Conservation (phyloP, 805 yeast genomes). For the Candida tallmaniae region DNA sequence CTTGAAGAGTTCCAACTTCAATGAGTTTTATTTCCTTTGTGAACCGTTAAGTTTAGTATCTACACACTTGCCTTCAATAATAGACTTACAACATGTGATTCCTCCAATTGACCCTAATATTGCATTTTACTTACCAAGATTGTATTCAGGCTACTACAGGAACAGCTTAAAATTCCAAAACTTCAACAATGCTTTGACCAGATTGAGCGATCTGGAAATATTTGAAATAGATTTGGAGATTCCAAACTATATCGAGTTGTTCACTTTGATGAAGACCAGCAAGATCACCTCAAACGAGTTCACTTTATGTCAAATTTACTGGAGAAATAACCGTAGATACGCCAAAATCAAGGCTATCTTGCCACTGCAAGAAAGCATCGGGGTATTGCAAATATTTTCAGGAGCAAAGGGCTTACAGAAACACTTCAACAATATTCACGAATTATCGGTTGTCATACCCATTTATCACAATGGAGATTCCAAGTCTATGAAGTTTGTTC, state of each 20-base stretch:
- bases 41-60: slow-evolving; percentile 72
- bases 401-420: slow-evolving; percentile 60
- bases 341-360: slow-evolving; percentile 78
- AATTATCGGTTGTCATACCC: slow-evolving; percentile 70
- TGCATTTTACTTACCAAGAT: slow-evolving; percentile 77
- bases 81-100: slow-evolving; percentile 76
- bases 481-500: slow-evolving; percentile 63
- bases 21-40: slow-evolving; percentile 69
- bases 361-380: slow-evolving; percentile 65
- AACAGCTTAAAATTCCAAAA: slow-evolving; percentile 53
- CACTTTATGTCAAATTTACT: slow-evolving; percentile 74
- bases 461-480: slow-evolving; percentile 65
- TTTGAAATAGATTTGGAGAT: slow-evolving; percentile 73
- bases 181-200: slow-evolving; percentile 73
- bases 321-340: slow-evolving; percentile 57
- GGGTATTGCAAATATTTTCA: slow-evolving; percentile 71
- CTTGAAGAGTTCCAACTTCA: slow-evolving; percentile 22
- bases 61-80: slow-evolving; percentile 81
- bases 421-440: slow-evolving; percentile 55
- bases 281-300: slow-evolving; percentile 43
- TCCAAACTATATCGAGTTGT: slow-evolving; percentile 67
- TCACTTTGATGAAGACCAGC: slow-evolving; percentile 54
- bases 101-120: slow-evolving; percentile 80
- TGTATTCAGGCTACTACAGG: slow-evolving; percentile 74
- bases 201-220: slow-evolving; percentile 69